phyloP scores from a whole-genome alignment of 371 early-diverging fungal genomes.

The Mucor sp. region DNA sequence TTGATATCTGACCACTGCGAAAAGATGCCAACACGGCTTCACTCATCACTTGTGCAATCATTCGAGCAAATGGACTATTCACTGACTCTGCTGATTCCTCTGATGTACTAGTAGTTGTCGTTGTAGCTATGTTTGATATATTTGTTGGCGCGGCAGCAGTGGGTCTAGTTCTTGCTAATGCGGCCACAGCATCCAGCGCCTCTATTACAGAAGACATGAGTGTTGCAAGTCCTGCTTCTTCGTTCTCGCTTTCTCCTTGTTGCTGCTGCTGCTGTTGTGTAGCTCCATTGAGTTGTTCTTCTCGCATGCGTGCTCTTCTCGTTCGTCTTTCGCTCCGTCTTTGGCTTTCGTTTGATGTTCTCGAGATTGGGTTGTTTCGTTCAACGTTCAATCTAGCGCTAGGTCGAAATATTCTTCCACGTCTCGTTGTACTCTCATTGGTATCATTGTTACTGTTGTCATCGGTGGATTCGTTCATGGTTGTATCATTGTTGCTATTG shows the following conservation, averaged over 20 bases:
- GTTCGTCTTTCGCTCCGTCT: constrained; percentile 17
- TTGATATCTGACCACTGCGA: constrained; percentile 16
- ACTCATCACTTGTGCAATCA: constrained; percentile 25
- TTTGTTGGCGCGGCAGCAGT: background rate
- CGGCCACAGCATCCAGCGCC: background rate
- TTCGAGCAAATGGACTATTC: constrained; percentile 20
- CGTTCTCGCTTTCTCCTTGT: background rate
- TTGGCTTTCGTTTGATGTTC: constrained; percentile 10
- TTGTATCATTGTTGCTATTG: background rate
- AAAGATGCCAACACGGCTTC: constrained; percentile 24
- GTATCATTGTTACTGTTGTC: background rate
- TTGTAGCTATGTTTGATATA: background rate
- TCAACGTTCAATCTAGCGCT: constrained; percentile 5
- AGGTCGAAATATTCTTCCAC: constrained; percentile 15
- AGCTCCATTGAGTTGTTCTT: background rate
- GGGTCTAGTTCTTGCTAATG: background rate
- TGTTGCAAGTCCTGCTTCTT: background rate
- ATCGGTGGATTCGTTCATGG: background rate
- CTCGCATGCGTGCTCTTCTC: constrained; percentile 12
- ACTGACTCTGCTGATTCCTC: background rate
- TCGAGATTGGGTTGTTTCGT: background rate
- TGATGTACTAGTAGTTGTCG: background rate
- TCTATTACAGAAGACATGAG: background rate
- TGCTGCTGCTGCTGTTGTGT: background rate
- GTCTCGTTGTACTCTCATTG: background rate